A percentile compares a stretch with the other conserved stretches of the same genome.
Conservation (phyloP, 306 rosid species). For the Styphnolobium japonicum region DNA sequence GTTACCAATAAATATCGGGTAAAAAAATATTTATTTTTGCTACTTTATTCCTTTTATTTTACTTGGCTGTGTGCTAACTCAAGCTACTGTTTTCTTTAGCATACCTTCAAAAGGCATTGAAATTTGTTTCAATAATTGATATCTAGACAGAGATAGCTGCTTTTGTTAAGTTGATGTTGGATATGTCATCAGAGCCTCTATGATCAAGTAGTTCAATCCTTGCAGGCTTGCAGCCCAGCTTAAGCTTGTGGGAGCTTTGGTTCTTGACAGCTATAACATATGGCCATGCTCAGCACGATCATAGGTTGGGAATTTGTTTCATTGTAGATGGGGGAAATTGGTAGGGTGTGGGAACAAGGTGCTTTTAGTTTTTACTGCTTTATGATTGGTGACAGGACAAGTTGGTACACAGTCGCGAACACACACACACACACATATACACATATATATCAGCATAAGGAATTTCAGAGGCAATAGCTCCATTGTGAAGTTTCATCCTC, state of each 20-base stretch:
- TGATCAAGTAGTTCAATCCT: too few relatives aligned
- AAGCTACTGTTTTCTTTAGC: neutral
- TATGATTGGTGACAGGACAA: constrained; percentile 27
- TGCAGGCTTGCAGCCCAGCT: too few relatives aligned
- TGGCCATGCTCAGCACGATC: neutral
- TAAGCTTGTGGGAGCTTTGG: too few relatives aligned
- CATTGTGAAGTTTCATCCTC: neutral
- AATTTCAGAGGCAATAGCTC: constrained; percentile 18
- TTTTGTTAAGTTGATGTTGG: too few relatives aligned
- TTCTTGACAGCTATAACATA: too few relatives aligned
- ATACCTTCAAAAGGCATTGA: neutral
- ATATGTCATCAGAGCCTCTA: too few relatives aligned
- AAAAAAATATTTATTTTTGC: neutral
- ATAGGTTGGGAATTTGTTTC: neutral
- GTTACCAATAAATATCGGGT: neutral
- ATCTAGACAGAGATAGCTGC: constrained; percentile 13
- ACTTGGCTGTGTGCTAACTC: neutral
- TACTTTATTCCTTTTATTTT: neutral
- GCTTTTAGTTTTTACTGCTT: neutral
- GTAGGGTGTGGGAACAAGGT: neutral
- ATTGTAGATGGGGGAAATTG: neutral
- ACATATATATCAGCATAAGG: constrained; percentile 24
- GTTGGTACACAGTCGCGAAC: neutral
- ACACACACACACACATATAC: neutral
- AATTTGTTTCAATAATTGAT: constrained; percentile 6